Conservation (phyloP, 1,284 basidiomycete genomes). For the Trametes sp. region DNA sequence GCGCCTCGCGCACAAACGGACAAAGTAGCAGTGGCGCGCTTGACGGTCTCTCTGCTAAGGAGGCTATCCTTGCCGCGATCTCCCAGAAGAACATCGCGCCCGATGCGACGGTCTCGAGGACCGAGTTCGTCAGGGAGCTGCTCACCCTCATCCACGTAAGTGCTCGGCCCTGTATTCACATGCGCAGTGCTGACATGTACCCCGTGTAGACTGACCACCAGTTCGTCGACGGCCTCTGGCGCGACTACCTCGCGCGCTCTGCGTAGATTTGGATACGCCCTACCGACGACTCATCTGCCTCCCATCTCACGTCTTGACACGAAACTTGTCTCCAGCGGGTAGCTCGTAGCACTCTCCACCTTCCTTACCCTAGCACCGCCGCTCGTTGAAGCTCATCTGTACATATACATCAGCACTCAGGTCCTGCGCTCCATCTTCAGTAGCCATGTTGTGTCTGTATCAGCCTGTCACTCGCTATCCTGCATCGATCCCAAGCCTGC, state of each 20-base stretch:
- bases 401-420: not conserved
- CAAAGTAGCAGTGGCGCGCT: slow-evolving; percentile 19
- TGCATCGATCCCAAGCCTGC: not conserved
- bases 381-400: not conserved
- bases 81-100: slow-evolving; percentile 23
- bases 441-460: slow-evolving; percentile 11
- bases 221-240: slow-evolving; percentile 38
- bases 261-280: not conserved
- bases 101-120: slow-evolving; percentile 49
- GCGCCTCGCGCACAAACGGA: slow-evolving; percentile 13
- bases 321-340: not conserved
- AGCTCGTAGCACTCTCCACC: not conserved
- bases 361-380: not conserved
- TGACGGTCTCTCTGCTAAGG: slow-evolving; percentile 33
- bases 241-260: slow-evolving; percentile 29
- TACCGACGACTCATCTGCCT: not conserved
- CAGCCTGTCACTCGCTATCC: not conserved
- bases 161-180: no score
- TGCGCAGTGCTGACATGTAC: no score
- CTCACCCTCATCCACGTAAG: slow-evolving; percentile 72
- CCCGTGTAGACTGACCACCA: slow-evolving; percentile 33
- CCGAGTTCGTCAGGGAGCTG: slow-evolving; percentile 73
- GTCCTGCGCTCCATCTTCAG: not conserved
- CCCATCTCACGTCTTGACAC: no score
- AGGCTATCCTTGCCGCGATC: slow-evolving; percentile 42